Evolutionary conservation across 2,329 filamentous ascomycete species (phyloP), one percentile per base, ranked within the genome.

Genomic region (Monilinia fructicola): DNA sequence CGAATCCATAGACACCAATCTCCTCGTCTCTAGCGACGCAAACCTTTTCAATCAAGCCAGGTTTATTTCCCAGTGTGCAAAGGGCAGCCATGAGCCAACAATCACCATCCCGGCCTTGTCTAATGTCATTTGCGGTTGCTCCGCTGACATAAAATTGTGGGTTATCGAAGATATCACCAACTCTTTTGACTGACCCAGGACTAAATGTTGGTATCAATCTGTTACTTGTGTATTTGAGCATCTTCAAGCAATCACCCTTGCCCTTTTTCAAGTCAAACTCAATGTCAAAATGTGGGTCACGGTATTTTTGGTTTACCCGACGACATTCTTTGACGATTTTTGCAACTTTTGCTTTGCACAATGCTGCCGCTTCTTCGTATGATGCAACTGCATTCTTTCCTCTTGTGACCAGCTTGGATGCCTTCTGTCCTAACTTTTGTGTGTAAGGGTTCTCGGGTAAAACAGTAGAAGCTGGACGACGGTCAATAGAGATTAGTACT

Each of bases 41-140:
- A 81, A 78, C 73, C 82, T 69, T 81, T 76, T 84, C 82, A 65
- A 83, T 79, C 26, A 79, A 72, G 0, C 81, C 67, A 10, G 58
- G 55, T 71, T 79, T 79, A 73, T 83, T 78, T 64, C 69, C 89
- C 70, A 96, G 82, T 0, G 91, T 92, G 69, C 89, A 91, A 59
- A 96, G 78, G 0, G 90, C 90, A 9, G 92, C 90, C 80, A 96
- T 87, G 66, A 95, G 85, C 91, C 92, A 96, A 76, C 92, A 96
- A 74, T 96, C 91, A 2, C 91, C 92, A 70, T 89, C 87, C 18
- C 85, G 83, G 1, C 92, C 92, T 77, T 95, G 92, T 46, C 89
- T 85, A 23, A 96, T 89, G 77, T 95, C 91, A 70, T 88, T 90
- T 18, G 90, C 89, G n/a, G 67, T 66, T 18, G 87, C 88, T 2